phyloP scores from a whole-genome alignment of 1,139 yeast species.

The Sugiyamaella castrensis region DNA sequence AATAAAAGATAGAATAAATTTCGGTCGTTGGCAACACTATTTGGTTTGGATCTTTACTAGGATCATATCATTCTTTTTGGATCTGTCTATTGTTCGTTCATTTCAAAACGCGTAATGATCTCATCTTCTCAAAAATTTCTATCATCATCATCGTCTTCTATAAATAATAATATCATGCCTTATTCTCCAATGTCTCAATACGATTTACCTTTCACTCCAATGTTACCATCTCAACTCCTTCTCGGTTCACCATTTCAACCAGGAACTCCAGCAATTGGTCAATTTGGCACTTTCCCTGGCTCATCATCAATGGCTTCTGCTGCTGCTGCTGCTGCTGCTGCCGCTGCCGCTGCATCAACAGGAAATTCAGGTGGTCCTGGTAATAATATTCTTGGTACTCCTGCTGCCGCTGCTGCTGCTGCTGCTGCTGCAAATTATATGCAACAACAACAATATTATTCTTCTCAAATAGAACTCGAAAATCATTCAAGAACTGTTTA shows the following conservation, averaged over 20 bases:
- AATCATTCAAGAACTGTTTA: slow-evolving; percentile 62
- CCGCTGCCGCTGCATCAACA: slow-evolving; percentile 7
- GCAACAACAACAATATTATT: slow-evolving; percentile 22
- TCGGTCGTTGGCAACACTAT: too few species aligned
- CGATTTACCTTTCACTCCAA: slow-evolving; percentile 46
- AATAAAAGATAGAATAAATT: too few species aligned
- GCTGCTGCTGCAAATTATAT: slow-evolving; percentile 19
- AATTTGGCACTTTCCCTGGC: slow-evolving; percentile 35
- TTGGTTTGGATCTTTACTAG: too few species aligned
- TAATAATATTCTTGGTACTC: slow-evolving; percentile 3
- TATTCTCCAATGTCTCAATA: slow-evolving; percentile 34
- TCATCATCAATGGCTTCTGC: slow-evolving; percentile 21
- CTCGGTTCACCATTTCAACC: slow-evolving; percentile 65
- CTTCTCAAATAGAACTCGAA: slow-evolving; percentile 22
- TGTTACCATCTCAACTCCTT: slow-evolving; percentile 67
- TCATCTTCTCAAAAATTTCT: background rate
- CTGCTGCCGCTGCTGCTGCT: slow-evolving; percentile 17
- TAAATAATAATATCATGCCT: slow-evolving; percentile 2
- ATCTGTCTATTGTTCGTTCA: background rate
- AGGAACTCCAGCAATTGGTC: slow-evolving; percentile 36
- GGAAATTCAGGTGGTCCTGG: slow-evolving; percentile 10
- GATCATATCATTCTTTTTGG: too few species aligned
- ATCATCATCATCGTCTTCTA: background rate
- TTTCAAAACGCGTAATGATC: background rate
- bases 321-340: slow-evolving; percentile 18